Evolutionary conservation across 805 yeast species (phyloP), one percentile per base, ranked within the genome.

Genomic region (Pichia sporocuriosa): DNA sequence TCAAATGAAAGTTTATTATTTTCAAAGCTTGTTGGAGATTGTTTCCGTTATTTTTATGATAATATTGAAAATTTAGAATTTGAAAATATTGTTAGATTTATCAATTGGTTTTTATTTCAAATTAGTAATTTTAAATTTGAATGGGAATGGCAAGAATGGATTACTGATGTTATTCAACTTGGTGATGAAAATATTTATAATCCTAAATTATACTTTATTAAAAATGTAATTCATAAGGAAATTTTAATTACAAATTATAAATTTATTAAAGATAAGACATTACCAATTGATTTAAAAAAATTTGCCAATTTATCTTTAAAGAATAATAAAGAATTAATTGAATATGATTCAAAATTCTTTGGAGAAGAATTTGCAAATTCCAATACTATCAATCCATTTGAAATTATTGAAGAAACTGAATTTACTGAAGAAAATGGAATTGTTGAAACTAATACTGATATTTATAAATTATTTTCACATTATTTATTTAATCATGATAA

Each of bases 71-170:
- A 71, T 2, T 65, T 88, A 40, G 96, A 90, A 57, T 79, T 78
- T 53, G 96, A 88, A 61, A 66, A 85, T 40, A 73, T 79, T 49
- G 70, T 77, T 45, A 69, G 89, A 45, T 84, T 77, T 50, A 68
- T 86, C 53, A 90, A 84, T 61, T 93, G 97, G 97, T 81, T 94
- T 68, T 73, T 95, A 1, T 81, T 85, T 42, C 98, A 93, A 63
- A 75, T 93, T 59, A 84, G 95, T 54, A 93, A 90, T 58, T 93
- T 90, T 61, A 88, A 84, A 43, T 93, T 86, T 64, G 85, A 89
- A 28, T 93, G 99, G 99, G 87, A 88, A 57, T 93, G 98, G 98
- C 78, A 76, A 48, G 97, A 89, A 61, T 93, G 98, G 98, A 76
- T 72, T 22, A 43, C 32, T 32, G 64, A 61, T 3, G 84, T 80